A percentile compares a stretch with the other conserved stretches of the same genome.
Conservation (phyloP, 106 monocot genomes). For the Dioscorea alata region DNA sequence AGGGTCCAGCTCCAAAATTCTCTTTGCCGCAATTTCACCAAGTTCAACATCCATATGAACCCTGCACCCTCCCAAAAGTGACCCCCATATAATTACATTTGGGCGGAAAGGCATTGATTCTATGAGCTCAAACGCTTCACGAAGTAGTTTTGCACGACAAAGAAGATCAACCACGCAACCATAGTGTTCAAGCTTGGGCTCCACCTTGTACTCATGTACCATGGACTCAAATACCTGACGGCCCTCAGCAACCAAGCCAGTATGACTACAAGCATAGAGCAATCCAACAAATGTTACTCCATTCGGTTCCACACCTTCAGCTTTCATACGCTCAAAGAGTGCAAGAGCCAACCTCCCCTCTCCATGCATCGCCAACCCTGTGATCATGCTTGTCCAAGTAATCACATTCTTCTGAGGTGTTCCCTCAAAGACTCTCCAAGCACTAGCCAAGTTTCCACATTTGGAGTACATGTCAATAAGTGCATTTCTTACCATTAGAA, state of each 20-base stretch:
- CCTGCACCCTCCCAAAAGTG: constrained; percentile 48
- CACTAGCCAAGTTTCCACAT: constrained; percentile 44
- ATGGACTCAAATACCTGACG: constrained; percentile 35
- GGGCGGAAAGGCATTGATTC: constrained; percentile 48
- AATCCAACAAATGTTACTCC: constrained; percentile 42
- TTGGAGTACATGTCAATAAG: constrained; percentile 59
- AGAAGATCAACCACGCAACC: constrained; percentile 76
- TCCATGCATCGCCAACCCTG: constrained; percentile 57
- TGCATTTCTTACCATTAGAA: constrained; percentile 25
- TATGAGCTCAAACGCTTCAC: constrained; percentile 48
- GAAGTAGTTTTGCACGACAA: constrained; percentile 43
- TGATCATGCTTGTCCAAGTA: constrained; percentile 69
- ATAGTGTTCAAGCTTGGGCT: constrained; percentile 56
- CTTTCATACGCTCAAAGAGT: constrained; percentile 43
- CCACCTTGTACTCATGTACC: constrained; percentile 24
- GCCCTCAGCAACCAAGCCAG: constrained; percentile 53
- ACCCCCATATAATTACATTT: constrained; percentile 54
- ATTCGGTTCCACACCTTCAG: constrained; percentile 36
- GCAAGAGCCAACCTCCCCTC: constrained; percentile 31
- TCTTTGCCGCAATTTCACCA: constrained; percentile 45
- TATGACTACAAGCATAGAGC: constrained; percentile 52
- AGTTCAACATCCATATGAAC: constrained; percentile 31
- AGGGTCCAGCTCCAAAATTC: constrained; percentile 45
- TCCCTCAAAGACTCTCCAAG: constrained; percentile 31
- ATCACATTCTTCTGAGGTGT: constrained; percentile 43